Percentiles rank a stretch among this genome's conserved stretches.
Evolutionary conservation across 768 basidiomycete species (phyloP).

Genomic region (Phylloporus sp.): DNA sequence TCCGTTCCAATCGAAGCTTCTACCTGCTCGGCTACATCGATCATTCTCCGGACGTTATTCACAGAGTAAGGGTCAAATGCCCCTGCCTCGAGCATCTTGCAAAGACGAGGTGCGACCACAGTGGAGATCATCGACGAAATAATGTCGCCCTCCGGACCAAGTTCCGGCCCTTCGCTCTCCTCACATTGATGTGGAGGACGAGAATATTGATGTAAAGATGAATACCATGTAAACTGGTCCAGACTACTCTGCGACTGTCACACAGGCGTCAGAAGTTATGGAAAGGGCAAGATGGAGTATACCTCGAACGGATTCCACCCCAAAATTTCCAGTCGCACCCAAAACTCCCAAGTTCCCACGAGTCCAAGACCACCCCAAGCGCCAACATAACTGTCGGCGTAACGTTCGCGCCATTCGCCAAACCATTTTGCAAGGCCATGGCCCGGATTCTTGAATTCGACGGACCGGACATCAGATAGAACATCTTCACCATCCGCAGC

Average conservation of each 20-base stretch:
- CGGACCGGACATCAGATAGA: slow-evolving; percentile 75
- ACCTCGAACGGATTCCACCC: slow-evolving; percentile 89
- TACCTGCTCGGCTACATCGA: slow-evolving; percentile 77
- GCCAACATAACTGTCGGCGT: slow-evolving; percentile 74
- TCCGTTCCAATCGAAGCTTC: slow-evolving; percentile 67
- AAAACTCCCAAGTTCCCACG: slow-evolving; percentile 91
- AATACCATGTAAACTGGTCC: slow-evolving; percentile 83
- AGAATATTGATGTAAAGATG: slow-evolving; percentile 73
- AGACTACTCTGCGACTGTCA: slow-evolving; percentile 48
- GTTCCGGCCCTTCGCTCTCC: slow-evolving; percentile 47
- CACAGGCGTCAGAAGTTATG: slow-evolving; percentile 3
- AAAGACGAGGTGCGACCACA: slow-evolving; percentile 68
- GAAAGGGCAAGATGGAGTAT: slow-evolving; percentile 17
- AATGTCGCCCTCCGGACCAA: slow-evolving; percentile 82
- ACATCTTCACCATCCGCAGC: slow-evolving; percentile 48
- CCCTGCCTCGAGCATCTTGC: slow-evolving; percentile 71
- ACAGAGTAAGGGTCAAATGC: slow-evolving; percentile 79
- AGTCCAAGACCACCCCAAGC: slow-evolving; percentile 89
- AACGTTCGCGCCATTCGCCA: slow-evolving; percentile 68
- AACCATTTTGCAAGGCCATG: slow-evolving; percentile 65
- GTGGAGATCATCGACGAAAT: slow-evolving; percentile 87
- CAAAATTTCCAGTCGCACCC: slow-evolving; percentile 80
- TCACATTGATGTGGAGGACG: slow-evolving; percentile 38
- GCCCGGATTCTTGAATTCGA: slow-evolving; percentile 78
- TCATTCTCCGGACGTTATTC: slow-evolving; percentile 50